Percentiles rank a stretch among this genome's conserved stretches.
Conservation (phyloP, 768 basidiomycete species). For the Tricholoma sp. region DNA sequence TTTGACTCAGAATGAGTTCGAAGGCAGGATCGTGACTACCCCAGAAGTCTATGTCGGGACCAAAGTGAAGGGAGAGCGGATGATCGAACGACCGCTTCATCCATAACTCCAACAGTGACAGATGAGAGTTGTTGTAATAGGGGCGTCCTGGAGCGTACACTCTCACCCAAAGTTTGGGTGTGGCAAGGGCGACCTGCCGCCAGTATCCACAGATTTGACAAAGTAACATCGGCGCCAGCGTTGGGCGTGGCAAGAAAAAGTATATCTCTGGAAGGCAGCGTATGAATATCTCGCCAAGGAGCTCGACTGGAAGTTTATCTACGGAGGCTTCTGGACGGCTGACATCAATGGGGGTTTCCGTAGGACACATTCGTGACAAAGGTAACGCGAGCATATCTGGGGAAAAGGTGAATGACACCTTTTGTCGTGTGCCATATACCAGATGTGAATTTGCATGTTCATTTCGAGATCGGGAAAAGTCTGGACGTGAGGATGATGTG, state of each 20-base stretch:
- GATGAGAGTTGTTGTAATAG: not conserved
- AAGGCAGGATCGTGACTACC: not conserved
- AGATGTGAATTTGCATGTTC: not conserved
- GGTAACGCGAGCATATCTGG: not conserved
- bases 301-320: not conserved
- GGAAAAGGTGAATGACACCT: not conserved
- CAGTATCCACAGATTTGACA: conserved; percentile 2
- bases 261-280: not conserved
- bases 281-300: not conserved
- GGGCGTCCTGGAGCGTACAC: not conserved
- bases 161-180: conserved; percentile 1
- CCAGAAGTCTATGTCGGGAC: not conserved
- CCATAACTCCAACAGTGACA: not conserved
- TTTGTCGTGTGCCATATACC: not conserved
- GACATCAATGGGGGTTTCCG: not conserved
- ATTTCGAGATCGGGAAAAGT: not conserved
- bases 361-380: not conserved
- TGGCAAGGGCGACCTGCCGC: not conserved
- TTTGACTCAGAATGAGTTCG: not conserved
- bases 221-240: not conserved
- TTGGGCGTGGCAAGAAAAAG: not conserved
- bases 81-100: not conserved
- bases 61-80: not conserved
- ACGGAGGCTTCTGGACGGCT: not conserved
- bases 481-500: not conserved